These are phyloP conservation scores for Solanum habrochaites DNA, from an alignment of 257 asterid genomes.

Conservation along the genomic window DNA sequence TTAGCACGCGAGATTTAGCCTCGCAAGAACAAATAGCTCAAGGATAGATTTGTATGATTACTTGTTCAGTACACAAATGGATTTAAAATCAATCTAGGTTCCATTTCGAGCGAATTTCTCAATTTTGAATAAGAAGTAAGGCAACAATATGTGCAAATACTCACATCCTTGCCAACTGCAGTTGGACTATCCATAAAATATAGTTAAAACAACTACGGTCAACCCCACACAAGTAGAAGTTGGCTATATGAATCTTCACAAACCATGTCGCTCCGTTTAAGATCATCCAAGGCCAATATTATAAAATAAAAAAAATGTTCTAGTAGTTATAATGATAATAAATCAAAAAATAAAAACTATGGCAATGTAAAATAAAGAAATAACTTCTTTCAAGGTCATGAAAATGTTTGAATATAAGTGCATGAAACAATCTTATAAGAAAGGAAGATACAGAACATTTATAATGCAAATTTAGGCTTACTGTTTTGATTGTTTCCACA, in stretches of 20 bases:
- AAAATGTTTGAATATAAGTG: neutral
- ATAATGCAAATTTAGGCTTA: conserved; percentile 18
- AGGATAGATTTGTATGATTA: neutral
- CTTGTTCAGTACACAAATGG: neutral
- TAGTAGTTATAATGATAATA: neutral
- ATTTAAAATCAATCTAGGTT: neutral
- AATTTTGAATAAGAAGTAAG: neutral
- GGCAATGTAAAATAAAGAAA: neutral
- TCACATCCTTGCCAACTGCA: neutral
- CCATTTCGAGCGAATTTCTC: neutral
- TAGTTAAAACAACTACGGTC: neutral
- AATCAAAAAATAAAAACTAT: neutral
- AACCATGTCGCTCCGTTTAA: neutral
- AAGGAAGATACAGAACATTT: neutral
- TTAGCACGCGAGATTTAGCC: neutral
- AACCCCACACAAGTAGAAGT: neutral
- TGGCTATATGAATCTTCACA: neutral
- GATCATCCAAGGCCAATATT: neutral
- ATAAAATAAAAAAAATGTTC: neutral
- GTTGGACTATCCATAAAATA: neutral
- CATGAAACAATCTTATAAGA: neutral
- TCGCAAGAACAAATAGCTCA: neutral
- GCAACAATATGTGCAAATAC: neutral
- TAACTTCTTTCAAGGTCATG: neutral
- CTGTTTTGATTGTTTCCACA: conserved; percentile 57